phyloP scores from a whole-genome alignment of 306 rosid genomes.

The Abrus precatorius region DNA sequence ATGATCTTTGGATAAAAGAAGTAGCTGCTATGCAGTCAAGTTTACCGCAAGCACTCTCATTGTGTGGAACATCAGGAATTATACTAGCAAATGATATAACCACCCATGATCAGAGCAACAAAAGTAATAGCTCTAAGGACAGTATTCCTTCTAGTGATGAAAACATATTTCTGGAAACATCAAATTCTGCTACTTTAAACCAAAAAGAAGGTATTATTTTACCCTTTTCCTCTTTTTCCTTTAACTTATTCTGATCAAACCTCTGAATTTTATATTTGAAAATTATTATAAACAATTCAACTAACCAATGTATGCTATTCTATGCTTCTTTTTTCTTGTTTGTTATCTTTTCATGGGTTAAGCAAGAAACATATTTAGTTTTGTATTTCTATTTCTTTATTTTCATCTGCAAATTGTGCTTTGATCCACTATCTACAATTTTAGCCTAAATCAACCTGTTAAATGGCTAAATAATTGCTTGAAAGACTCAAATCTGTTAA shows the following conservation, averaged over 20 bases:
- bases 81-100: conserved; percentile 57
- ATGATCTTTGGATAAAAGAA: conserved; percentile 68
- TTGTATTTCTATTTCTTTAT: conserved; percentile 2
- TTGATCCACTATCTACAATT: not conserved
- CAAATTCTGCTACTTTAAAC: conserved; percentile 46
- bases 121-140: conserved; percentile 47
- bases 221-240: conserved; percentile 19
- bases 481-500: not conserved
- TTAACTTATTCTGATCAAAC: conserved; percentile 11
- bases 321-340: conserved; percentile 32
- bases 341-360: conserved; percentile 15
- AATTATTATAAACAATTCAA: conserved; percentile 8
- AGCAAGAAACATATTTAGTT: not conserved
- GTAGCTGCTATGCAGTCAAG: conserved; percentile 65
- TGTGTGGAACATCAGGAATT: conserved; percentile 62
- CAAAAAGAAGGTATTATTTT: conserved; percentile 52
- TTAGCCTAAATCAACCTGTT: conserved; percentile 26
- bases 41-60: conserved; percentile 53
- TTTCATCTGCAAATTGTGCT: conserved; percentile 5
- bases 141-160: conserved; percentile 46
- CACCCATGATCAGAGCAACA: conserved; percentile 44
- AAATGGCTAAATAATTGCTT: not conserved
- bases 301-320: conserved; percentile 20
- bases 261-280: not conserved
- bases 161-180: conserved; percentile 43